Percentiles rank a stretch among this genome's conserved stretches.
Evolutionary conservation across 176 grass and related monocot species (phyloP).

Genomic region (Microstegium vimineum): DNA sequence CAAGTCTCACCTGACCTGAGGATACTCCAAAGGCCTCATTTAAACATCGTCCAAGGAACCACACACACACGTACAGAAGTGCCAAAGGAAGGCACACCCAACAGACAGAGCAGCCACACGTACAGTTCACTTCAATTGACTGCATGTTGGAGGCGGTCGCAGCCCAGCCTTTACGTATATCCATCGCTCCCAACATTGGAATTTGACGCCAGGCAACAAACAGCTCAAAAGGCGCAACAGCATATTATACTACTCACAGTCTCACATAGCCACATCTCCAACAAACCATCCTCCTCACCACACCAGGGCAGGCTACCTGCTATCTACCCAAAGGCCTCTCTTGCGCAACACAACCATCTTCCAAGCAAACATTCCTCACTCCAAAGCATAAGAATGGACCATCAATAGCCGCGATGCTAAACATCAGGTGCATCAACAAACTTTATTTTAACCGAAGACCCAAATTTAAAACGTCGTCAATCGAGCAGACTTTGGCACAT

Average conservation of each 20-base stretch:
- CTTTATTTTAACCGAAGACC: neutral
- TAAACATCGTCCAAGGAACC: no score
- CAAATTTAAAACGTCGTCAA: slow-evolving; percentile 1
- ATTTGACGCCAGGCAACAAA: neutral
- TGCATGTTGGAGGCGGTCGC: neutral
- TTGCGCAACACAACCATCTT: neutral
- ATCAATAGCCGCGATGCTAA: neutral
- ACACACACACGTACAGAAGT: no score
- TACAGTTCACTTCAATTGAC: neutral
- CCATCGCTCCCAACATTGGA: neutral
- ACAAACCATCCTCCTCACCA: neutral
- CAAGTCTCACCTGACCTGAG: no score
- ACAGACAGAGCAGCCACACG: no score
- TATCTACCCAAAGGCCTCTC: neutral
- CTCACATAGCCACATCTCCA: neutral
- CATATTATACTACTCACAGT: neutral
- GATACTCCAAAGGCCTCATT: no score
- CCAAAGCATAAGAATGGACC: neutral
- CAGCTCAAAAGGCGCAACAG: neutral
- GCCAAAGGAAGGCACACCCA: no score
- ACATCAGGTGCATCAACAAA: neutral
- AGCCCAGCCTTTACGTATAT: neutral
- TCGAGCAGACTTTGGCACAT: neutral
- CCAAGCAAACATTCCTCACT: neutral
- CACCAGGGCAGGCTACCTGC: neutral